Base-by-base conservation (phyloP, 2,329 filamentous ascomycete genomes). In the Verticillium longisporum region DNA sequence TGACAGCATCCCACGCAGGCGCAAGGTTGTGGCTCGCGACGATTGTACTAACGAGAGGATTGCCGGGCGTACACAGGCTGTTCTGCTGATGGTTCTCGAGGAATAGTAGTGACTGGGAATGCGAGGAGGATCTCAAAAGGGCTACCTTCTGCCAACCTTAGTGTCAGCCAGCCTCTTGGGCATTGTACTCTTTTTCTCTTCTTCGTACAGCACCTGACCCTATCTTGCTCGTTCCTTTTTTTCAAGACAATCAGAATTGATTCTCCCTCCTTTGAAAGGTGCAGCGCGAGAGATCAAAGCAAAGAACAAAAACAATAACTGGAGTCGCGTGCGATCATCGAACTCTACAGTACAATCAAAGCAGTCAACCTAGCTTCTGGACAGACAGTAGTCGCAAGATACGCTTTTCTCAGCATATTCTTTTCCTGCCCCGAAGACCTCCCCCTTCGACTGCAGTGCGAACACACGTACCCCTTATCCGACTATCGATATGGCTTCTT, bases 401-500 rank as follows among this genome's bases (percentile, higher is more conserved):
- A 36, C 34, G 9, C 45, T 26, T 53, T 10, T 53, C 45, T 9
- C 45, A 13, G 45, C 45, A 18, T 55, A 61, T 57, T 61, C 62
- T 64, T 60, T 62, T 61, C 61, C 63, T 56, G 63, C 57, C 55
- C 59, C 18, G 37, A 53, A 64, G 63, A 59, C 56, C 61, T 41
- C 55, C 58, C 41, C 60, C 55, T 63, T 58, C 57, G 59, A 63
- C 32, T 56, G 62, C 50, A n/a, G 36, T 33, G 56, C 56, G 56
- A 57, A 36, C 36, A 57, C 31, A 38, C 21, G 58, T 60, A 45
- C 45, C 21, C 45, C 9, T 9, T 18, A 26, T 4, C 45, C 45
- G 9, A 26, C 32, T 15, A 13, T 45, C 79, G 86, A 71, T 71
- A 97, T 97, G 93, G 87, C 92, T 74, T 97, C 95, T 61, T 98